phyloP scores from a whole-genome alignment of 495 filamentous ascomycete genomes.

The Hypomontagnella submonticulosa region DNA sequence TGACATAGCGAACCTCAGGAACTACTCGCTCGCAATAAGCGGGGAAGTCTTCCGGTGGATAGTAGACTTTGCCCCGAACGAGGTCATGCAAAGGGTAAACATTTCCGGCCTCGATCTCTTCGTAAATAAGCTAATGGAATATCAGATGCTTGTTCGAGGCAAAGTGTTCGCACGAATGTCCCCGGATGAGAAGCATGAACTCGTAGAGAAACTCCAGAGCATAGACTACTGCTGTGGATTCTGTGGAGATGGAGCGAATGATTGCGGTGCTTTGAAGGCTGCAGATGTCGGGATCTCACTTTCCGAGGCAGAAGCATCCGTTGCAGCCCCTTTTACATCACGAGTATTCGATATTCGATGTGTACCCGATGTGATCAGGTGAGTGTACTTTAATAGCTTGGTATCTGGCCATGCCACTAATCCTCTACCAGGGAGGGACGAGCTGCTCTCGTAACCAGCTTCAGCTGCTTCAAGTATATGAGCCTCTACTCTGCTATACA shows the following conservation, averaged over 20 bases:
- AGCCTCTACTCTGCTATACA: slow-evolving; percentile 98
- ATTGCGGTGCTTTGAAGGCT: slow-evolving; percentile 96
- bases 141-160: slow-evolving; percentile 84
- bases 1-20: slow-evolving; percentile 77
- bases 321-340: slow-evolving; percentile 97
- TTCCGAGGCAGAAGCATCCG: slow-evolving; percentile 97
- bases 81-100: slow-evolving; percentile 74
- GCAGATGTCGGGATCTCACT: slow-evolving; percentile 99
- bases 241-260: slow-evolving; percentile 98
- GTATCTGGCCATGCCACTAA: slow-evolving; percentile 15
- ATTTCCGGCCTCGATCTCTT: background rate
- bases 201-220: slow-evolving; percentile 96
- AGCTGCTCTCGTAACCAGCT: slow-evolving; percentile 94
- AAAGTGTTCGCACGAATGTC: slow-evolving; percentile 99
- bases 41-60: slow-evolving; percentile 98
- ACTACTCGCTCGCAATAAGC: slow-evolving; percentile 88
- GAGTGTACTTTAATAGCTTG: slow-evolving; percentile 29
- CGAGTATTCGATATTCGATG: slow-evolving; percentile 96
- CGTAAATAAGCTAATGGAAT: slow-evolving; percentile 37
- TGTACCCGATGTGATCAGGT: slow-evolving; percentile 91
- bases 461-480: slow-evolving; percentile 99
- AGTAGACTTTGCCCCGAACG: slow-evolving; percentile 84
- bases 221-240: slow-evolving; percentile 97
- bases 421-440: slow-evolving; percentile 77
- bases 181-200: slow-evolving; percentile 97